These are phyloP conservation scores for Hypomyces perniciosus DNA, from an alignment of 2,329 filamentous ascomycete species.

Conservation along the genomic window DNA sequence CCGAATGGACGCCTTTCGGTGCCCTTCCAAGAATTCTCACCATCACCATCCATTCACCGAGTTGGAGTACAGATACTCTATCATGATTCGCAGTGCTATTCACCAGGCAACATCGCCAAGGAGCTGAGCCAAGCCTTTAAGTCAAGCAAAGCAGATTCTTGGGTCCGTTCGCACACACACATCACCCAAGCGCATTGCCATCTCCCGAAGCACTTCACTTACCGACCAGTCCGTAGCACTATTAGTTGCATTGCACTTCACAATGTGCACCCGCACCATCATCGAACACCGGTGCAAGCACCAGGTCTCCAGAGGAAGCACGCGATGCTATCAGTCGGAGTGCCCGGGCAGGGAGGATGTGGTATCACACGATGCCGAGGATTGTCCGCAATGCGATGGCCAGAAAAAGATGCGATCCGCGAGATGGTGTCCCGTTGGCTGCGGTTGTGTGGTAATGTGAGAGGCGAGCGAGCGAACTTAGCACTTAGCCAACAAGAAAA, in stretches of 20 bases:
- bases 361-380: conserved; percentile 24
- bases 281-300: conserved; percentile 34
- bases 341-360: conserved; percentile 28
- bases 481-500: neutral
- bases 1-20: conserved; percentile 2
- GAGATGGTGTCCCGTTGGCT: conserved; percentile 33
- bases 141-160: neutral
- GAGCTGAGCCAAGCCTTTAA: conserved; percentile 1
- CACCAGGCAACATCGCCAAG: conserved; percentile 1
- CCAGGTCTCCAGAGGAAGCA: conserved; percentile 29
- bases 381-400: conserved; percentile 31
- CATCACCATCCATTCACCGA: too few species aligned
- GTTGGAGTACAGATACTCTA: neutral
- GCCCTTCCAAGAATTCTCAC: too few species aligned
- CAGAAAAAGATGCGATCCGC: conserved; percentile 26
- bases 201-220: neutral
- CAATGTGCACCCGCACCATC: conserved; percentile 30
- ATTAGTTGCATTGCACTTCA: neutral
- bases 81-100: conserved; percentile 3
- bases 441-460: conserved; percentile 23
- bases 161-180: neutral
- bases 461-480: neutral
- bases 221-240: neutral
- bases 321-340: conserved; percentile 28
- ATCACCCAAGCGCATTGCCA: too few species aligned